These are phyloP conservation scores for Aspergillus biplanus DNA, from an alignment of 495 filamentous ascomycete species.

Conservation along the genomic window DNA sequence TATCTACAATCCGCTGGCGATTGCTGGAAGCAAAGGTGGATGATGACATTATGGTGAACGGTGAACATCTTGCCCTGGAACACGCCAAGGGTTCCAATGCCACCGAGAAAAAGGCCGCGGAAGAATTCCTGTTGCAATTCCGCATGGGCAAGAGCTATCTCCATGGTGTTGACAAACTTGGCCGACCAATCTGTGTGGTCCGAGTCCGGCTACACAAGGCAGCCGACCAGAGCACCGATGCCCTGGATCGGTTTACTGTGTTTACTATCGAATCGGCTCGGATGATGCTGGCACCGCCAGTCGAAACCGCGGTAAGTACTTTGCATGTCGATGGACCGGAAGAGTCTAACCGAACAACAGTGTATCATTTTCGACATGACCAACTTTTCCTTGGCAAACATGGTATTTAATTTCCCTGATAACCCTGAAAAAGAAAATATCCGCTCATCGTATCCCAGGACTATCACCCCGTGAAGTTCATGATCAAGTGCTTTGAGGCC, in stretches of 20 bases:
- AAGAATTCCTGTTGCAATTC: conserved; percentile 84
- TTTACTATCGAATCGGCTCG: conserved; percentile 93
- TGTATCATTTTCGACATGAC: conserved; percentile 96
- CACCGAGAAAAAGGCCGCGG: conserved; percentile 64
- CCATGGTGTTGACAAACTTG: conserved; percentile 83
- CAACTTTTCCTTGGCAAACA: conserved; percentile 87
- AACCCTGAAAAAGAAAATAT: no score
- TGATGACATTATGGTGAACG: conserved; percentile 79
- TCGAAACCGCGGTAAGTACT: conserved; percentile 86
- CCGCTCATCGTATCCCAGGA: conserved; percentile 55
- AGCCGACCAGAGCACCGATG: conserved; percentile 79
- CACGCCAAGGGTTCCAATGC: conserved; percentile 60
- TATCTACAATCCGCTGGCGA: conserved; percentile 94
- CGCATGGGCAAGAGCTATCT: conserved; percentile 94
- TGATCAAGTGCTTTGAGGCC: conserved; percentile 99
- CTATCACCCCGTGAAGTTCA: conserved; percentile 95
- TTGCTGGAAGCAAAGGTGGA: conserved; percentile 80
- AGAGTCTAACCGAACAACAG: conserved; percentile 36
- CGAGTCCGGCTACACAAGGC: conserved; percentile 79
- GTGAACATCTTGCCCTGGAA: conserved; percentile 68
- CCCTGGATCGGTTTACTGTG: conserved; percentile 86
- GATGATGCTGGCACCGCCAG: conserved; percentile 73
- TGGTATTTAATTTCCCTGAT: conserved; percentile 58
- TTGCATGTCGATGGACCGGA: not conserved
- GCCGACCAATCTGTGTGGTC: conserved; percentile 86